These are phyloP conservation scores for Phytophthora aleatoria DNA, from an alignment of 352 stramenopile genomes.

Conservation along the genomic window DNA sequence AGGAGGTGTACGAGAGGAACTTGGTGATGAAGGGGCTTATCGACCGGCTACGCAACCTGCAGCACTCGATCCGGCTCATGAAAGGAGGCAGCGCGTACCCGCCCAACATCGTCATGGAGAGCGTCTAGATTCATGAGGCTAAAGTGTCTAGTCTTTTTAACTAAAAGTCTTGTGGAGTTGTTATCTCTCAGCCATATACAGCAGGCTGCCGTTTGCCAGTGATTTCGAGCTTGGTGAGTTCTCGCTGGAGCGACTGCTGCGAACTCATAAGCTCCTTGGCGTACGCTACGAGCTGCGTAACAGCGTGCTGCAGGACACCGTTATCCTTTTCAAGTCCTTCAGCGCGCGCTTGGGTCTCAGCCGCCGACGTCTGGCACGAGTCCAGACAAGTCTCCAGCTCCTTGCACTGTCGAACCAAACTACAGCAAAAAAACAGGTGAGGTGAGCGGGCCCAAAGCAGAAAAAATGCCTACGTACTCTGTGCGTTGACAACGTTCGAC, in stretches of 20 bases:
- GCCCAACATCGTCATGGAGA: slow-evolving; percentile 77
- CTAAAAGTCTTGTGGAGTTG: neutral
- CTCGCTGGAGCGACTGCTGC: slow-evolving; percentile 48
- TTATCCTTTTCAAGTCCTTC: slow-evolving; percentile 58
- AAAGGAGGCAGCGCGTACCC: slow-evolving; percentile 67
- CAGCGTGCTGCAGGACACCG: slow-evolving; percentile 46
- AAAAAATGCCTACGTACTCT: slow-evolving; percentile 38
- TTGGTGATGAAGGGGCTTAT: slow-evolving; percentile 88
- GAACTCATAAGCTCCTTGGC: slow-evolving; percentile 50
- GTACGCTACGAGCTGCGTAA: slow-evolving; percentile 60
- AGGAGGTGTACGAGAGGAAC: slow-evolving; percentile 88
- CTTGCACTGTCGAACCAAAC: slow-evolving; percentile 53
- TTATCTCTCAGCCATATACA: slow-evolving; percentile 48
- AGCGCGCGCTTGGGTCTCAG: slow-evolving; percentile 39
- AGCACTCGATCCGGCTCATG: slow-evolving; percentile 79
- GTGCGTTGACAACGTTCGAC: slow-evolving; percentile 59
- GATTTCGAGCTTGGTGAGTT: slow-evolving; percentile 62
- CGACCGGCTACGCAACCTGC: slow-evolving; percentile 72
- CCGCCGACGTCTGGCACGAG: slow-evolving; percentile 41
- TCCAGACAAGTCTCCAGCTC: slow-evolving; percentile 59
- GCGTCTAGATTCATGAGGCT: slow-evolving; percentile 43
- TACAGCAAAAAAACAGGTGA: slow-evolving; percentile 11
- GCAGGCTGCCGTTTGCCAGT: slow-evolving; percentile 35
- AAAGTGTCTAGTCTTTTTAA: neutral
- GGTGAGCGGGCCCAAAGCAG: neutral